phyloP scores from a whole-genome alignment of 148 eudicot species.

The Persicaria maculosa region DNA sequence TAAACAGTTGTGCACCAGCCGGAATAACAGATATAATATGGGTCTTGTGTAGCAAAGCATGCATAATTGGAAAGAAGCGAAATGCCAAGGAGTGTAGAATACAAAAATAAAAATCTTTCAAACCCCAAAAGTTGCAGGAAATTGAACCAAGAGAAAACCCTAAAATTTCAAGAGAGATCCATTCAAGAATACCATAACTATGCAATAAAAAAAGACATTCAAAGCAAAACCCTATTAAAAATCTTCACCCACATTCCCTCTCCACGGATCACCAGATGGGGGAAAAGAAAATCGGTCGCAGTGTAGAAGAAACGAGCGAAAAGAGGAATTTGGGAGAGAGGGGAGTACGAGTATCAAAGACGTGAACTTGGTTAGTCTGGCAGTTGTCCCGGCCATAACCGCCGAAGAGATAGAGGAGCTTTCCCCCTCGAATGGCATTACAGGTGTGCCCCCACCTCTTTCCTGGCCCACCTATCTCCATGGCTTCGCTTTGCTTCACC shows the following conservation, averaged over 20 bases:
- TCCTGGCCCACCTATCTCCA: slow-evolving; percentile 56
- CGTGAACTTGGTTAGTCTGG: slow-evolving; percentile 71
- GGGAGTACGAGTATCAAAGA: slow-evolving; percentile 68
- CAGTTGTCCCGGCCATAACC: slow-evolving; percentile 72
- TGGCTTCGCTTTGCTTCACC: slow-evolving; percentile 26
- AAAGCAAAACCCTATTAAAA: slow-evolving; percentile 1
- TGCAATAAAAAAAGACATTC: background rate
- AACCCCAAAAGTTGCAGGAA: background rate
- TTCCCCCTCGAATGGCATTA: slow-evolving; percentile 77
- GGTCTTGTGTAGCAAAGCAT: background rate
- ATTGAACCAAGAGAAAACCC: slow-evolving; percentile 8
- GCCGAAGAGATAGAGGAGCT: slow-evolving; percentile 72
- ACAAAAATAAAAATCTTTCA: background rate
- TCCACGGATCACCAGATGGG: background rate
- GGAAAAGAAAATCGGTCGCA: background rate
- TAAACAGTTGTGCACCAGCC: background rate
- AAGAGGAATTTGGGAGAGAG: background rate
- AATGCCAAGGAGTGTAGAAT: background rate
- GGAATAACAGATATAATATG: background rate
- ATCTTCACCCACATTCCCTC: background rate
- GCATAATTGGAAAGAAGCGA: background rate
- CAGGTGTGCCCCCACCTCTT: slow-evolving; percentile 98
- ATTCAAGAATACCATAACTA: background rate
- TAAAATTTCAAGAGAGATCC: background rate
- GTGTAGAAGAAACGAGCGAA: background rate